These are phyloP conservation scores for Vicia sativa DNA, from an alignment of 306 rosid genomes.

Conservation along the genomic window DNA sequence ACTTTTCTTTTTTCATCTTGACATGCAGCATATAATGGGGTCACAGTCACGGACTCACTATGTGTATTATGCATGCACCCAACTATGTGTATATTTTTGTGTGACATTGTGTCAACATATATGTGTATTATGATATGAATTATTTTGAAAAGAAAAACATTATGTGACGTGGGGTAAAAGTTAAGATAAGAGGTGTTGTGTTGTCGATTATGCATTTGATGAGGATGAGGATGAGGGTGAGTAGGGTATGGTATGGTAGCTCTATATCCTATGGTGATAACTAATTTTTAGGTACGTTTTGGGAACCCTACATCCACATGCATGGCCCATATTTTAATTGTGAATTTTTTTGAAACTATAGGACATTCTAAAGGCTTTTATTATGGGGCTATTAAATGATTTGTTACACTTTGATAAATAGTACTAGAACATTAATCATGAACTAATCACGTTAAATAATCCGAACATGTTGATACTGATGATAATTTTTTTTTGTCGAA, in stretches of 20 bases:
- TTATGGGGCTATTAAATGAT: not conserved
- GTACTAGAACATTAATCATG: not conserved
- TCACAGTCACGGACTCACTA: slow-evolving; percentile 43
- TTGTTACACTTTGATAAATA: not conserved
- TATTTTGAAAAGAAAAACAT: not conserved
- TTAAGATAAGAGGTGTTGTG: slow-evolving; percentile 25
- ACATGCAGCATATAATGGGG: slow-evolving; percentile 37
- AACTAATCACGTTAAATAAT: no score
- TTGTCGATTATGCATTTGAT: slow-evolving; percentile 21
- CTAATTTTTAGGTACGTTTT: slow-evolving; percentile 16
- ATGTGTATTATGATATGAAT: not conserved
- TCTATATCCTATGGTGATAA: slow-evolving; percentile 15
- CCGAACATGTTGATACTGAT: no score
- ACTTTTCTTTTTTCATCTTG: slow-evolving; percentile 37
- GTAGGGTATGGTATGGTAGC: slow-evolving; percentile 18
- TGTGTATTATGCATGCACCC: not conserved
- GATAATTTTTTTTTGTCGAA: no score
- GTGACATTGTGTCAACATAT: not conserved
- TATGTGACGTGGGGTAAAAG: slow-evolving; percentile 34
- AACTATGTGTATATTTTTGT: no score
- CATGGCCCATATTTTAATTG: slow-evolving; percentile 19
- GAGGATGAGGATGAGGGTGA: slow-evolving; percentile 32
- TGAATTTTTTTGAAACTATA: not conserved
- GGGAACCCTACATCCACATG: slow-evolving; percentile 19
- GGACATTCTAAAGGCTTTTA: not conserved